Evolutionary conservation across 2,329 filamentous ascomycete species (phyloP), one percentile per base, ranked within the genome.

Genomic region (Sarocladiaceae sp.): DNA sequence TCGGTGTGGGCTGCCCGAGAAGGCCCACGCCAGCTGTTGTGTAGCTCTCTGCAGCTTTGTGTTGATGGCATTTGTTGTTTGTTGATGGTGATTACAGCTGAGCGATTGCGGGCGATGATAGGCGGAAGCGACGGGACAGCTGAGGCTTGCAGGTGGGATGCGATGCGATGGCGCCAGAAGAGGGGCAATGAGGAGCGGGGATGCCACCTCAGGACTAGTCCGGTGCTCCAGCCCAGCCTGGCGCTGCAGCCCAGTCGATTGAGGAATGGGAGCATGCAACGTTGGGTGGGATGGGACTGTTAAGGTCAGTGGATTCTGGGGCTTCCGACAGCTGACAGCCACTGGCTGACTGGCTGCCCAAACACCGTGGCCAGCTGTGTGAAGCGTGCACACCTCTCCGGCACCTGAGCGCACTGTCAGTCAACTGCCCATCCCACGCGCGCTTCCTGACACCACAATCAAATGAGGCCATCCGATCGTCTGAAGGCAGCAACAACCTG

Each of bases 11-110:
- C 10, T 33, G 29, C 15, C 29, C 29, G 29, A 33, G 29, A 33
- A 8, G 29, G 15, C 10, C 29, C 29, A 15, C 29, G 15, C 15
- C 29, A 15, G 15, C 44, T 33, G 44, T 48, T 33, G 44, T 48
- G 44, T 33, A 31, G 26, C 28, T 20, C 13, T 18, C 5, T n/a
- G 25, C n/a, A 15, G 26, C 23, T 17, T 8, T 33, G 44, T 31
- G 25, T 31, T 33, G 44, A 48, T 33, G 44, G 26, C 44, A 48
- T 48, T 48, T 48, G 40, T 48, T 48, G 28, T 48, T 29, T 48
- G 44, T 48, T 33, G 44, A 48, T 48, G 44, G n/a, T 20, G 25
- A 31, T 48, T 48, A n/a, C 26, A 13, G 23, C 20, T 26, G 26
- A 28, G 25, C 17, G 26, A 5, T 20, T 48, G 26, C 26, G n/a